phyloP scores from a whole-genome alignment of 2,329 filamentous ascomycete genomes.

The Arthrinium phaeospermum region DNA sequence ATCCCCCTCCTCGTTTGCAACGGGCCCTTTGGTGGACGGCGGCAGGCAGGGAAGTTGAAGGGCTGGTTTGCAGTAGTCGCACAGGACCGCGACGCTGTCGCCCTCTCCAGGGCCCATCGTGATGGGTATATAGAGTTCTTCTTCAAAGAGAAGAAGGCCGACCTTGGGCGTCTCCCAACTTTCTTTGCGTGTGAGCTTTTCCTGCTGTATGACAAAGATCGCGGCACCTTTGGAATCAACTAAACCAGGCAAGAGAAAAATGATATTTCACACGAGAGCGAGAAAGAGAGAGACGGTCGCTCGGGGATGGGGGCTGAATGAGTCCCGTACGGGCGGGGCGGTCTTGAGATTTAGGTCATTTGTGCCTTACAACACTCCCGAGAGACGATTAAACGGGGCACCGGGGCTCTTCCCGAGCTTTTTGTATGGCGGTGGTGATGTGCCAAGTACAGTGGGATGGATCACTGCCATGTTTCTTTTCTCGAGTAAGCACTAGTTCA shows the following conservation, averaged over 20 bases:
- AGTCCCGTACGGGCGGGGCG: too few relatives aligned
- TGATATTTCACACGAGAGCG: too few relatives aligned
- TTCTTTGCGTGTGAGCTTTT: too few relatives aligned
- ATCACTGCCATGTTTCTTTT: not conserved
- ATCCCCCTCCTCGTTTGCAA: not conserved
- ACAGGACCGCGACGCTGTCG: not conserved
- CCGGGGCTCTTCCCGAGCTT: too few relatives aligned
- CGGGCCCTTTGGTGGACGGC: not conserved
- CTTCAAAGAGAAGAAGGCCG: too few relatives aligned
- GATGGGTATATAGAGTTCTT: too few relatives aligned
- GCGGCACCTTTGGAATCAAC: not conserved
- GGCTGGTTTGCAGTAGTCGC: not conserved
- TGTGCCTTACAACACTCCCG: not conserved
- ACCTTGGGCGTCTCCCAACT: too few relatives aligned
- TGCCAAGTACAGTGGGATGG: not conserved
- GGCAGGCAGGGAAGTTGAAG: not conserved
- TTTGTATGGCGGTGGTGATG: not conserved
- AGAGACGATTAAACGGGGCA: not conserved
- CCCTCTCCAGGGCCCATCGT: not conserved
- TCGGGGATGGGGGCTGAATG: too few relatives aligned
- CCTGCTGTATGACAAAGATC: too few relatives aligned
- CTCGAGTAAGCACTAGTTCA: not conserved
- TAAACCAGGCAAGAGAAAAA: too few relatives aligned
- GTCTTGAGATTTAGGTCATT: not conserved
- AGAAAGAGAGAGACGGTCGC: too few relatives aligned